Evolutionary conservation across 2,329 filamentous ascomycete species (phyloP), one percentile per base, ranked within the genome.

Genomic region (Aspergillus sp.): DNA sequence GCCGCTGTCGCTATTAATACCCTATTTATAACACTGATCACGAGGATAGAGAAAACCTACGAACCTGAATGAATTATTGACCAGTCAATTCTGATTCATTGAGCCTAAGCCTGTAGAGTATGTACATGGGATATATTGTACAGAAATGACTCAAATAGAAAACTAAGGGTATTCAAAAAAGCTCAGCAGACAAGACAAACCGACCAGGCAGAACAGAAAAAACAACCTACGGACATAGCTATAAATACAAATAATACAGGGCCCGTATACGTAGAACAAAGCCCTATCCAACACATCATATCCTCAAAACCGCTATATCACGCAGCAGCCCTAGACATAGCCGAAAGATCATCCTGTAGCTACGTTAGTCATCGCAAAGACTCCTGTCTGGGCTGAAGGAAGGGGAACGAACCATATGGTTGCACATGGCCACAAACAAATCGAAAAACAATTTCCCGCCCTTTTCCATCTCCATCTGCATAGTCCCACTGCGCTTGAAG

Each of bases 381-480:
- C 35, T 10, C 50, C 41, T 36, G 4, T 29, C 33, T 38, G 10
- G 26, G 26, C 8, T 26, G 5, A 29, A n/a, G 27, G 10, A 42
- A n/a, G 7, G n/a, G 39, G 43, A 7, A 68, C 85, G 65, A 81
- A 76, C 87, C 62, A 94, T 86, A 63, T 94, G 88, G 65, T 95
- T 94, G 70, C 86, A 89, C 70, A 95, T 81, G 12, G 90, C 88
- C 43, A 95, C 90, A 65, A 95, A 96, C 40, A 95, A 75, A 63
- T 95, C 90, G 64, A 95, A 96, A 73, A 94, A 95, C 49, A 94
- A 75, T 61, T 86, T 86, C 45, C 88, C 88, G 29, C 90, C 90
- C 51, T 81, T 80, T 66, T 86, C 86, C 89, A 96, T 95, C 72
- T 95, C 89, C 56, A 87, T 80, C 70, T 95, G 90, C 89, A 95